Evolutionary conservation across 2,329 filamentous ascomycete species (phyloP), one percentile per base, ranked within the genome.

Genomic region (Microascus cirrosus): DNA sequence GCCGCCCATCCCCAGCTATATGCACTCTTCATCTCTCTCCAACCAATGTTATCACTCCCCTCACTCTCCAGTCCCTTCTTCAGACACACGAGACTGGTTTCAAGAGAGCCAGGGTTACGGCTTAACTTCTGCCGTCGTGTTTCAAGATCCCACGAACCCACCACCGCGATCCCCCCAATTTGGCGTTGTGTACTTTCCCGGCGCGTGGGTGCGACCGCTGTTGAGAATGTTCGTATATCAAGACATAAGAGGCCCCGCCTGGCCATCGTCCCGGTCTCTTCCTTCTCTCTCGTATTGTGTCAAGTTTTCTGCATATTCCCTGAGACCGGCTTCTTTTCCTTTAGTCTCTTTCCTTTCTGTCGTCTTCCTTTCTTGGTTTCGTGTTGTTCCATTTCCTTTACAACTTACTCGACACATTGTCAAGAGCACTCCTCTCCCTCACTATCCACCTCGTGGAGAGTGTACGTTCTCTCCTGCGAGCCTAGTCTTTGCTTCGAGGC

Each of bases 31-130:
- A 22, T 45, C 5, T 12, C 35, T 11, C 22, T 52, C 36, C 35
- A 54, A 72, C 79, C 79, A 82, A 80, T 81, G 73, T 77, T 72
- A 71, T 70, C 68, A 68, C 69, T 69, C 71, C 68, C 63, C 74
- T 68, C 62, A 61, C 65, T 61, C 63, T 64, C 68, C 64, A 70
- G 71, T 69, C 67, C 68, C 65, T 67, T 65, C 63, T 75, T 76
- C 69, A 73, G 77, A 81, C 69, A 81, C 78, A 74, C 69, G 61
- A 69, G 67, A 67, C 65, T 62, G 66, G 78, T 82, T 82, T 82
- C 78, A 81, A 72, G 69, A 68, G 69, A 66, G 62, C 62, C 67
- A 62, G 56, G 56, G 59, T 53, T 54, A 52, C 56, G 35, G 60
- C 57, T 61, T 62, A 63, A 67, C 69, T 69, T 70, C 68, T 69